Evolutionary conservation across 345 rosid species (phyloP), one percentile per base, ranked within the genome.

Genomic region (Balakata baccata): DNA sequence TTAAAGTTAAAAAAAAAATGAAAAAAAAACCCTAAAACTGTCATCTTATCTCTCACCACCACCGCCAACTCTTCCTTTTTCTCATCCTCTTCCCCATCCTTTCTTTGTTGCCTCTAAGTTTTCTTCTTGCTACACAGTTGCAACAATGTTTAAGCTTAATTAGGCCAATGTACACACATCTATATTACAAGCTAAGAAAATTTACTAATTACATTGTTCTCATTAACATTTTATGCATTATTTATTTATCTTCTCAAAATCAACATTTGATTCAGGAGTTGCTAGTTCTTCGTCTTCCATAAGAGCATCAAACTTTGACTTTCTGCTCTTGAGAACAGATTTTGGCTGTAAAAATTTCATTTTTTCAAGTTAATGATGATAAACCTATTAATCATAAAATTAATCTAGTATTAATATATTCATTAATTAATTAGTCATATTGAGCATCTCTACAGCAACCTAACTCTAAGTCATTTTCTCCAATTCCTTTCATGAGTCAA

Each of bases 391-490:
- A 41, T 3, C 5, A 43, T 4, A 43, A 34, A 7, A 54, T 14
- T 11, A 61, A 41, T 64, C 3, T 25, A 12, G 22, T 7, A 43
- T 3, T 17, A 18, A 41, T 34, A 56, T 20, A 3, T 12, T 25
- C 45, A 23, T 53, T 68, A 3, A 43, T 4, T 9, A 43, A 6
- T 64, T 22, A 37, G 56, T 17, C 84, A 29, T 88, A 95, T 97
- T 81, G 99, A 87, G 85, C 90, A 89, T 82, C 96, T 89, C 72
- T 87, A 88, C 79, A 93, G 89, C 84, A 85, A 76, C 85, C 97
- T 83, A 57, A 93, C 98, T 74, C 95, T 87, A 74, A 96, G 93
- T 45, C 98, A 98, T 87, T 93, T 96, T 79, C 97, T 85, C 98
- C 98, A 96, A 81, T 96, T 87, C 81, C 97, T 83, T 84, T 91